Percentiles rank a stretch among this genome's conserved stretches.
Conservation (phyloP, 352 stramenopile genomes). For the Phytopythium cucurbitacearum region DNA sequence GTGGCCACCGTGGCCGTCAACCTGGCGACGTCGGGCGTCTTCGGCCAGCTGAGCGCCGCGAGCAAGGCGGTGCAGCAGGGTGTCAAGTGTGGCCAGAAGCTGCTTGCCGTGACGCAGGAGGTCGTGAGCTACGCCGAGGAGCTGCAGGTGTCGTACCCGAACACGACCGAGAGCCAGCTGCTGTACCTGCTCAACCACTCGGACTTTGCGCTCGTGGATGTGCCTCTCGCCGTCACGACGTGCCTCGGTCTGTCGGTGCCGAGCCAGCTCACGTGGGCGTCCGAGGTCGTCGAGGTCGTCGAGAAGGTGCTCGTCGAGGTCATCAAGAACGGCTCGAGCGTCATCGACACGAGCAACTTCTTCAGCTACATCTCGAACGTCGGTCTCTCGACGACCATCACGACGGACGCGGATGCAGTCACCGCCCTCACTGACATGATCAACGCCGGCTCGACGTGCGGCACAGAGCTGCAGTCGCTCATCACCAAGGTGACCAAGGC, state of each 20-base stretch:
- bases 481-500: constrained; percentile 37
- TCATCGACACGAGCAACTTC: constrained; percentile 11
- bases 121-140: constrained; percentile 37
- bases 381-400: constrained; percentile 8
- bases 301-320: constrained; percentile 25
- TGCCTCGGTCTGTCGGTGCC: constrained; percentile 33
- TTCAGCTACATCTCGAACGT: constrained; percentile 12
- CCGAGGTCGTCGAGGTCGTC: constrained; percentile 32
- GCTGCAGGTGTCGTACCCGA: constrained; percentile 22
- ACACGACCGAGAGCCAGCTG: constrained; percentile 47
- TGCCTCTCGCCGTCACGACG: constrained; percentile 39
- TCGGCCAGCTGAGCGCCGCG: constrained; percentile 35
- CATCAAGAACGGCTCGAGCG: constrained; percentile 11
- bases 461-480: constrained; percentile 35
- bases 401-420: constrained; percentile 5
- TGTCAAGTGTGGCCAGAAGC: constrained; percentile 39
- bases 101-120: constrained; percentile 40
- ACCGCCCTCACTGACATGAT: constrained; percentile 10
- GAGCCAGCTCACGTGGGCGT: constrained; percentile 16
- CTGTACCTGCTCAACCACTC: constrained; percentile 47
- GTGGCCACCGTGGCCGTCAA: constrained; percentile 52
- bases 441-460: constrained; percentile 28
- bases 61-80: constrained; percentile 37
- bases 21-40: constrained; percentile 43
- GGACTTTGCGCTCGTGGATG: constrained; percentile 47